Evolutionary conservation across 352 stramenopile genomes (phyloP), one percentile per base, ranked within the genome.

Genomic region (Pythium guiyangense): DNA sequence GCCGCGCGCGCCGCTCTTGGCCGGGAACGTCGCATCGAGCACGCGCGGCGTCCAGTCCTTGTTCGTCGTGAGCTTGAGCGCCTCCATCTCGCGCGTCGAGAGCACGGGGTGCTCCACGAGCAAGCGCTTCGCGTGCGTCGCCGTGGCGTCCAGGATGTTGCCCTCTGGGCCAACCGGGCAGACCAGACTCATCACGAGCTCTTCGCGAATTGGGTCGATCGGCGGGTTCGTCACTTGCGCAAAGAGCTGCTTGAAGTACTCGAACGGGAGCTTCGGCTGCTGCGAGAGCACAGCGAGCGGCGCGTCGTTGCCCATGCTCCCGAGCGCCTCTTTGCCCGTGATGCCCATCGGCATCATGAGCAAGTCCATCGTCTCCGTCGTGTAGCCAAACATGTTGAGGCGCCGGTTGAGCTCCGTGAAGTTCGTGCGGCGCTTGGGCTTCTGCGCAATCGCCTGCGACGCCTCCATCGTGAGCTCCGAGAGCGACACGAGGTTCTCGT

Each of bases 171-270:
- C 96, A 31, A 99, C 93, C 17, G 94, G 94, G 67, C 94, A 98
- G 39, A 97, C 86, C 18, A 98, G 78, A 76, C 91, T 98, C 94
- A 98, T 99, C 40, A 98, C 94, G 64, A 98, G 85, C 67, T 98
- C 94, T 72, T 99, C 96, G 52, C 94, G 92, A 73, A 99, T 98
- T 18, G 96, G 96, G 71, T 99, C 96, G 69, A 99, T 99, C 5
- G 96, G 96, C 48, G 96, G 96, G 69, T 98, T 99, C 15, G 96
- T 99, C 47, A 99, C 96, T 71, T 99, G 89, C 15, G 79, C 86
- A 56, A 97, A 97, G 4, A 93, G 77, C 73, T 99, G 96, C 77
- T 99, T 98, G 74, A 99, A 98, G 68, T 99, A 99, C 67, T 98
- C 97, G 67, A 96, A 98, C 4, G 96, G 75, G 44, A 90, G 73